phyloP scores from a whole-genome alignment of 116 monocot genomes.

The Zostera marina region DNA sequence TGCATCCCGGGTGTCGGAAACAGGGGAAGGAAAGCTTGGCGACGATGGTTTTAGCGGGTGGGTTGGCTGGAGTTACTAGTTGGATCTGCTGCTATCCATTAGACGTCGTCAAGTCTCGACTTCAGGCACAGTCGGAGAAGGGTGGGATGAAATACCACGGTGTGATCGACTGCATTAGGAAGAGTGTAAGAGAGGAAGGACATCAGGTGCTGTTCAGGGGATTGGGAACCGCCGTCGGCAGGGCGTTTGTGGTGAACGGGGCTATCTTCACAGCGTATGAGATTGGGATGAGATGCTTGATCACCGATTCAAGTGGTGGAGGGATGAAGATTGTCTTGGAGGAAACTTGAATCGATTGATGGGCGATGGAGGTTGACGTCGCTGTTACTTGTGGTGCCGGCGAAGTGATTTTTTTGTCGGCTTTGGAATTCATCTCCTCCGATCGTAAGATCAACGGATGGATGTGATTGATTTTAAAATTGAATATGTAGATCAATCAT shows the following conservation, averaged over 20 bases:
- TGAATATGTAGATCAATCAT: too few species aligned
- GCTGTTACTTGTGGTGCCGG: slow-evolving; percentile 6
- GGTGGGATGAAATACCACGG: slow-evolving; percentile 7
- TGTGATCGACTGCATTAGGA: slow-evolving; percentile 51
- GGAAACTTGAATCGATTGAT: background rate
- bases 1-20: slow-evolving; percentile 75
- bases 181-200: slow-evolving; percentile 73
- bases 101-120: slow-evolving; percentile 75
- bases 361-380: too few species aligned
- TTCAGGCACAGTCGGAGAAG: slow-evolving; percentile 44
- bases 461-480: too few species aligned
- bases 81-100: slow-evolving; percentile 88
- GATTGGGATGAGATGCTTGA: slow-evolving; percentile 52
- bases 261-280: slow-evolving; percentile 92
- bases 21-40: slow-evolving; percentile 42
- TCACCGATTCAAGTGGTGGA: slow-evolving; percentile 6
- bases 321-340: slow-evolving; percentile 9
- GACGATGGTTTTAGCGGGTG: slow-evolving; percentile 79
- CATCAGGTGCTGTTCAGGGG: slow-evolving; percentile 68
- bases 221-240: slow-evolving; percentile 64
- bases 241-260: slow-evolving; percentile 91
- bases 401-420: too few species aligned
- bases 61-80: slow-evolving; percentile 76
- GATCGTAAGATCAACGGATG: too few species aligned
- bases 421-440: too few species aligned